A percentile compares a stretch with the other conserved stretches of the same genome.
Conservation (phyloP, 139 green algal genomes). For the Micractinium sp. region DNA sequence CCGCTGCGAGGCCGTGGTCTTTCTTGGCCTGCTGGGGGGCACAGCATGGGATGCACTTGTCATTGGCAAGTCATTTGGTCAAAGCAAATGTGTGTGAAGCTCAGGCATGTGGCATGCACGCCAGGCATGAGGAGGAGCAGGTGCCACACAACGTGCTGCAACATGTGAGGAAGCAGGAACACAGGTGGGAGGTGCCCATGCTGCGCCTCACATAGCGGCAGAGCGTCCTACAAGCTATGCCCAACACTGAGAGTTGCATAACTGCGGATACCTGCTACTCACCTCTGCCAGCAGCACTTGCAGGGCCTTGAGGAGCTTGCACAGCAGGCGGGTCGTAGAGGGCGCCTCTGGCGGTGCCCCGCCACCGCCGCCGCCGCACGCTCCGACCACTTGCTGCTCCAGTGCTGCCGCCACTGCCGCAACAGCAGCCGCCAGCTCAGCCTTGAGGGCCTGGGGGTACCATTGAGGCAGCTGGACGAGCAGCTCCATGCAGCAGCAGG, state of each 20-base stretch:
- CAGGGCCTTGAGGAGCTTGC: conserved; percentile 28
- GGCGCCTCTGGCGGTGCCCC: background rate
- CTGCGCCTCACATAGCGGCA: background rate
- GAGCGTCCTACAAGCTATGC: background rate
- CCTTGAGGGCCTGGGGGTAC: background rate
- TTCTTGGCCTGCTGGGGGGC: conserved; percentile 19
- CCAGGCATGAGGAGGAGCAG: background rate
- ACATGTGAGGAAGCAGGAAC: background rate
- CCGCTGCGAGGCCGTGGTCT: conserved; percentile 18
- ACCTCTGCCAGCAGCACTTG: conserved; percentile 32
- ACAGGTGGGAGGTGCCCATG: too few relatives aligned
- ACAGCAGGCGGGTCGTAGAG: conserved; percentile 15
- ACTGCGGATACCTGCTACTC: background rate
- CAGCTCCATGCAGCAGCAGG: conserved; percentile 13
- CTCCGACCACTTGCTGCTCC: background rate
- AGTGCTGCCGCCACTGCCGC: background rate
- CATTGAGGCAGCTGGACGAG: conserved; percentile 25
- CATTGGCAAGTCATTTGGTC: background rate
- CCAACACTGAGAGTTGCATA: too few relatives aligned
- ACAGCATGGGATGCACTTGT: background rate
- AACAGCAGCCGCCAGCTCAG: background rate
- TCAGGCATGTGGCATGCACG: background rate
- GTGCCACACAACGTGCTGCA: background rate
- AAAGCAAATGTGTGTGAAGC: background rate
- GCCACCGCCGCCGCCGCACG: background rate